A percentile compares a stretch with the other conserved stretches of the same genome.
Evolutionary conservation across 1,284 basidiomycete species (phyloP).

Genomic region (Rhizoctonia solani): DNA sequence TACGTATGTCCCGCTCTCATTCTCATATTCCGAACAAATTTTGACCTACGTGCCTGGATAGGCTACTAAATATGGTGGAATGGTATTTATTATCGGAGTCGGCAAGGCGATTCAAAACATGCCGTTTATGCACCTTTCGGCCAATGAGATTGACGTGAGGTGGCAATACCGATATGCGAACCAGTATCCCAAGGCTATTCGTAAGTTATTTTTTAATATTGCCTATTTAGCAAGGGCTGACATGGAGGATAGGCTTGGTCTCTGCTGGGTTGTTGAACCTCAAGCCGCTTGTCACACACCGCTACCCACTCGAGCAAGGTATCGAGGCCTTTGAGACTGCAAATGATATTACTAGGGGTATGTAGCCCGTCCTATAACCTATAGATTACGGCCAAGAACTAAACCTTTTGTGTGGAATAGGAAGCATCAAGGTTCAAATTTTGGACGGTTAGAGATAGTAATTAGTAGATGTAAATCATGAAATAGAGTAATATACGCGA

Average conservation of each 20-base stretch:
- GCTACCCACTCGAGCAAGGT: slow-evolving; percentile 75
- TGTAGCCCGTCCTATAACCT: slow-evolving; percentile 54
- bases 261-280: slow-evolving; percentile 80
- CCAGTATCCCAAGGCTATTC: slow-evolving; percentile 78
- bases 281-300: slow-evolving; percentile 86
- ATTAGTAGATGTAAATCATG: background rate
- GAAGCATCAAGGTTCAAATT: slow-evolving; percentile 36
- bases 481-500: background rate
- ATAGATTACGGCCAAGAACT: background rate
- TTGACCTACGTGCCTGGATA: slow-evolving; percentile 35
- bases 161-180: slow-evolving; percentile 53
- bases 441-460: slow-evolving; percentile 22
- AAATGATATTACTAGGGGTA: slow-evolving; percentile 68
- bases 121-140: slow-evolving; percentile 52
- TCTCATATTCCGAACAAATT: background rate
- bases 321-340: slow-evolving; percentile 80
- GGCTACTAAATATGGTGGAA: slow-evolving; percentile 51
- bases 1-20: slow-evolving; percentile 50
- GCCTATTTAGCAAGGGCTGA: background rate
- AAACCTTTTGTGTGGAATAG: background rate
- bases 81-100: slow-evolving; percentile 57
- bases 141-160: slow-evolving; percentile 57
- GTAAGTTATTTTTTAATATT: slow-evolving; percentile 41
- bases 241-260: slow-evolving; percentile 53
- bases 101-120: slow-evolving; percentile 50